Conservation (phyloP, 352 stramenopile genomes). For the Pythium phragmitis region DNA sequence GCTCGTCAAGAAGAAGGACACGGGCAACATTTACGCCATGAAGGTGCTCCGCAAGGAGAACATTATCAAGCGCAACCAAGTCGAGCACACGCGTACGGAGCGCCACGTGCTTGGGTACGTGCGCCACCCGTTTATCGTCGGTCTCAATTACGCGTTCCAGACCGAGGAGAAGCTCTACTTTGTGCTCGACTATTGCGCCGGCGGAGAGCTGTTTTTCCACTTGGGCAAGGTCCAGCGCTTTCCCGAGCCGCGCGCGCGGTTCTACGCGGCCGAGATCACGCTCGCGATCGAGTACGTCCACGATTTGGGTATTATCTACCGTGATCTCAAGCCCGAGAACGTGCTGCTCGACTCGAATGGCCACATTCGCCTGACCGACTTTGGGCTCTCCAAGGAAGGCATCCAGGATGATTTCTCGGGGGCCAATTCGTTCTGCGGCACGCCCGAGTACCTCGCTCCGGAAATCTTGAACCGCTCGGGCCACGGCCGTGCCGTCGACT, state of each 20-base stretch:
- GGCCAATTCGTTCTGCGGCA: conserved; percentile 91
- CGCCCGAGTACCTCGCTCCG: conserved; percentile 85
- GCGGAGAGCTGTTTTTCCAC: conserved; percentile 95
- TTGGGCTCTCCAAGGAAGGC: conserved; percentile 92
- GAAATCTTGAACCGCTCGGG: conserved; percentile 96
- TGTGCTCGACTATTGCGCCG: conserved; percentile 97
- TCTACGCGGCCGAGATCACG: conserved; percentile 97
- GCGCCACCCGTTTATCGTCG: conserved; percentile 97
- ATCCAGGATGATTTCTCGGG: conserved; percentile 92
- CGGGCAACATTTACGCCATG: conserved; percentile 95
- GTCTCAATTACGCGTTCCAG: conserved; percentile 96
- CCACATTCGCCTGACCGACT: conserved; percentile 98
- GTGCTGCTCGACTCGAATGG: conserved; percentile 95
- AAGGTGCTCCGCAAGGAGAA: conserved; percentile 99
- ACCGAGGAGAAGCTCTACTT: conserved; percentile 97
- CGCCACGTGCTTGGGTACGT: conserved; percentile 96
- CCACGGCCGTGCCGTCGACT: conserved; percentile 97
- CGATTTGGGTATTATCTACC: conserved; percentile 80
- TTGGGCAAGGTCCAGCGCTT: conserved; percentile 93
- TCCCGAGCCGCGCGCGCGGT: conserved; percentile 90
- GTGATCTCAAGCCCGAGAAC: conserved; percentile 81
- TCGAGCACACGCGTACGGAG: conserved; percentile 99
- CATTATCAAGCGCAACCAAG: conserved; percentile 98
- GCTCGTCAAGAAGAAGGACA: conserved; percentile 93
- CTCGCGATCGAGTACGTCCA: conserved; percentile 95